Conservation (phyloP, 495 filamentous ascomycete genomes). For the Clavariopsis aquatica region DNA sequence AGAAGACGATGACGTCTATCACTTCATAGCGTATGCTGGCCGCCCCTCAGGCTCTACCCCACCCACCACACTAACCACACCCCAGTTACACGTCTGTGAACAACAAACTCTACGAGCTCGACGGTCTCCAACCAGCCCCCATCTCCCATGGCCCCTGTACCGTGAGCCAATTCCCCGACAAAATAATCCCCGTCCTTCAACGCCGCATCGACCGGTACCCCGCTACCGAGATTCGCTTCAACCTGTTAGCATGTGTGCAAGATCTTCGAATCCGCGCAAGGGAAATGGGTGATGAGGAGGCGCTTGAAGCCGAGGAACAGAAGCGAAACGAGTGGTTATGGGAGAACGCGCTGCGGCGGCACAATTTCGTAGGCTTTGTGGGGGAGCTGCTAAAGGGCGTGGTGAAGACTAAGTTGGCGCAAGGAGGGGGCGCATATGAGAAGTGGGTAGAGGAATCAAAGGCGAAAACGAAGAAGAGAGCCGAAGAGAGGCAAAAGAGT, state of each 20-base stretch:
- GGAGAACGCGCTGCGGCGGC: conserved; percentile 90
- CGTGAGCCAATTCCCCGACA: conserved; percentile 69
- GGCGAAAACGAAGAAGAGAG: conserved; percentile 66
- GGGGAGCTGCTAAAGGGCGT: conserved; percentile 89
- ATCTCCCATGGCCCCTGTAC: conserved; percentile 81
- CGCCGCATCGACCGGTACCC: conserved; percentile 84
- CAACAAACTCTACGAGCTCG: conserved; percentile 84
- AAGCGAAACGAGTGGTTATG: conserved; percentile 88
- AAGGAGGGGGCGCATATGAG: conserved; percentile 62
- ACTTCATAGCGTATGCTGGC: conserved; percentile 75
- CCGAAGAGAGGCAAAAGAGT: conserved; percentile 58
- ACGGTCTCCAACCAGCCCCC: conserved; percentile 89
- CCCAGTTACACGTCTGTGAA: conserved; percentile 71
- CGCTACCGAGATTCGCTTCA: conserved; percentile 86
- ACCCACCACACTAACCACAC: not conserved
- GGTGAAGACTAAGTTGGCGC: conserved; percentile 65
- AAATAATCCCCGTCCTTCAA: conserved; percentile 84
- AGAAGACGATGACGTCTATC: conserved; percentile 80
- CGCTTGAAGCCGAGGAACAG: conserved; percentile 74
- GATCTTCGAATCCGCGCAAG: conserved; percentile 74
- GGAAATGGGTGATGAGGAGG: conserved; percentile 80
- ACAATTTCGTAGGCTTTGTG: conserved; percentile 96
- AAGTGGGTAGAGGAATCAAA: conserved; percentile 80
- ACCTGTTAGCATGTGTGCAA: conserved; percentile 86
- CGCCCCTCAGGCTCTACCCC: not conserved